Base-by-base conservation (phyloP, 2,329 filamentous ascomycete species). In the Diplodia intermedia region DNA sequence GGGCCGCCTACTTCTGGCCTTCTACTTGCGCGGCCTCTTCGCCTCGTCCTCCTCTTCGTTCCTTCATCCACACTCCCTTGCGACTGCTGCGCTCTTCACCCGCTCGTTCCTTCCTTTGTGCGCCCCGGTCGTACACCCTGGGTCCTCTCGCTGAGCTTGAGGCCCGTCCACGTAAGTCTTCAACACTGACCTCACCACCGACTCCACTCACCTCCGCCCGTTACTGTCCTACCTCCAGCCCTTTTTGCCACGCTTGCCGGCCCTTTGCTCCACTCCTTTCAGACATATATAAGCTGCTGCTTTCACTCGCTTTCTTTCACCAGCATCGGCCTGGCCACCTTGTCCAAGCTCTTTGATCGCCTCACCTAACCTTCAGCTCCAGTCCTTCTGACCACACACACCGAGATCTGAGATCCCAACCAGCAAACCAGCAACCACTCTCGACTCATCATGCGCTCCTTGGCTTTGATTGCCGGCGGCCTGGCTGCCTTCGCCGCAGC, bases 141-240 rank as follows among this genome's bases (percentile, higher is more conserved):
- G 60, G 43, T 31, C 36, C 36, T 63, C 60, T 63, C 60, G 60
- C 60, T 63, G 60, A 12, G 60, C 60, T 63, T 52, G 60, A 63
- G 38, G 60, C 60, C 36, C 60, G 60, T 63, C 60, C 60, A 63
- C 60, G 60, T 63, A 63, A 52, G 60, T 63, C 54, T 40, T 11
- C 47, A 20, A n/a, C 47, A 52, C 20, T 47, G 20, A 20, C 40
- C 26, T 18, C 40, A 63, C 15, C 43, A 18, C 26, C 18, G 43
- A 47, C 43, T 9, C 20, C 43, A 47, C 43, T 40, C 36, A 12
- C 36, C 36, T 40, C 36, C 6, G 2, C 36, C 18, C 40, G 18
- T 15, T 11, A 38, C 36, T 26, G 60, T 63, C 60, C 60, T 52
- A 63, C 60, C 43, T 14, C n/a, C 31, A 20, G 6, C 26, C 57